Conservation (phyloP, 169 alveolate genomes). For the Theileria annulata region DNA sequence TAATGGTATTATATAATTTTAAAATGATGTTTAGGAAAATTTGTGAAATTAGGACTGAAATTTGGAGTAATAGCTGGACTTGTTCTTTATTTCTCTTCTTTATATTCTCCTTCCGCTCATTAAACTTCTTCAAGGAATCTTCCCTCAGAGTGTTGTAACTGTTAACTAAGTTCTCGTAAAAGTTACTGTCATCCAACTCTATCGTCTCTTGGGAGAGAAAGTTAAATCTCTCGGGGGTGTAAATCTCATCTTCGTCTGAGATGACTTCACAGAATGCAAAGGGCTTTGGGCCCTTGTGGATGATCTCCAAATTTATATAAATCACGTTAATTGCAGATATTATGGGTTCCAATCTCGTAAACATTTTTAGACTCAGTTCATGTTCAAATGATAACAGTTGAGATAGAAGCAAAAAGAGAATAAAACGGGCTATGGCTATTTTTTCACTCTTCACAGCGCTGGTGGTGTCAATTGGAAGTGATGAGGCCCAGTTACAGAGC, state of each 20-base stretch:
- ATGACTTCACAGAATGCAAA: neutral
- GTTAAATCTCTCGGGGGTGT: neutral
- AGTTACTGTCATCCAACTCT: neutral
- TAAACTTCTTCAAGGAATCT: neutral
- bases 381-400: constrained; percentile 15
- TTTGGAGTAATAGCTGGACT: neutral
- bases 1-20: too few relatives aligned
- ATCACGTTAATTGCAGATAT: constrained; percentile 51
- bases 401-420: constrained; percentile 22
- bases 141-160: constrained; percentile 2
- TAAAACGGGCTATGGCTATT: constrained; percentile 35
- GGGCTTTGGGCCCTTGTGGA: constrained; percentile 4
- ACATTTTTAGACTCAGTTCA: neutral
- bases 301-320: constrained; percentile 38
- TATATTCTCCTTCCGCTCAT: neutral
- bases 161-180: neutral
- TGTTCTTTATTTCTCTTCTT: neutral
- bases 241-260: neutral
- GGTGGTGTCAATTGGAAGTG: constrained; percentile 48
- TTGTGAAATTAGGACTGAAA: neutral
- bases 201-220: neutral
- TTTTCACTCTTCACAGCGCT: constrained; percentile 47
- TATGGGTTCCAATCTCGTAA: constrained; percentile 39
- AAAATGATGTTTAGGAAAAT: too few relatives aligned
- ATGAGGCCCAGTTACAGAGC: constrained; percentile 25